phyloP scores from a whole-genome alignment of 2,329 filamentous ascomycete species.

The Stagonosporopsis cucurbitacearum region DNA sequence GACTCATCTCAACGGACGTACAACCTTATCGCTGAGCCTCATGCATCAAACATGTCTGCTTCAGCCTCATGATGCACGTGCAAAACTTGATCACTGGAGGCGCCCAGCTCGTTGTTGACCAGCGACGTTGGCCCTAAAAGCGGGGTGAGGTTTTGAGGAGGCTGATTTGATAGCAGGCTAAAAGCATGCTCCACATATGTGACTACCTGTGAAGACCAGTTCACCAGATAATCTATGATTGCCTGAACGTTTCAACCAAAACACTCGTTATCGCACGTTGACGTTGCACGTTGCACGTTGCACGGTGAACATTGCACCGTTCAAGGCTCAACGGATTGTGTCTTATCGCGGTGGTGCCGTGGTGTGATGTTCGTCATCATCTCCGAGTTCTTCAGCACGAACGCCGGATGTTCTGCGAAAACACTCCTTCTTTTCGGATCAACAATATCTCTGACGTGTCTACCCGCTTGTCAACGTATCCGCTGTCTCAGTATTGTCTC shows the following conservation, averaged over 20 bases:
- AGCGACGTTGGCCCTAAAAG: background rate
- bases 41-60: background rate
- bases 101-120: background rate
- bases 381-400: constrained; percentile 16
- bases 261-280: too few species aligned
- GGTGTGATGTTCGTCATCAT: constrained; percentile 21
- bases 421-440: too few species aligned
- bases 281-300: too few species aligned
- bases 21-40: constrained; percentile 18
- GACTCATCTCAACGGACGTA: background rate
- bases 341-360: constrained; percentile 14
- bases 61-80: constrained; percentile 1
- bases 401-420: too few species aligned
- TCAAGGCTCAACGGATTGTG: constrained; percentile 7
- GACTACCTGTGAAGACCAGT: too few species aligned
- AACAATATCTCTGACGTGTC: too few species aligned
- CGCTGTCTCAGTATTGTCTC: too few species aligned
- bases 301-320: background rate
- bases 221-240: background rate
- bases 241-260: too few species aligned
- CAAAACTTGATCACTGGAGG: background rate
- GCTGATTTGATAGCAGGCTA: background rate
- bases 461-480: too few species aligned
- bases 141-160: background rate
- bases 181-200: too few species aligned